Base-by-base conservation (phyloP, 805 yeast genomes). In the Kazachstania viticola region DNA sequence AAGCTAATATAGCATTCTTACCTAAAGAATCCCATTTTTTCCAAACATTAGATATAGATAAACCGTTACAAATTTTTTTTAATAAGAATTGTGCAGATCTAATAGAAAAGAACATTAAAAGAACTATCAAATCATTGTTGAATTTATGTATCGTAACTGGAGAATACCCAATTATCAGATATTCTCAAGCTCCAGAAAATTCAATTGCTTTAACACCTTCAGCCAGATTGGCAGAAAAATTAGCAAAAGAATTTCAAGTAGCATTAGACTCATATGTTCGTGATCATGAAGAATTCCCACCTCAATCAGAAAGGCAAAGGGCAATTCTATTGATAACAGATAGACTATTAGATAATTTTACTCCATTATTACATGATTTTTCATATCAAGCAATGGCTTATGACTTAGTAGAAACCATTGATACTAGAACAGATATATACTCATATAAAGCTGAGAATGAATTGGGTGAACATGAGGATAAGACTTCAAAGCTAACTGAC, bases 341-440 rank as follows among this genome's bases (percentile, higher is more conserved):
- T 55, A 67, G 99, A 39, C 68, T 94, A 2, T 51, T 85, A 51
- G 98, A 93, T 53, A 61, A 79, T 30, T 71, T 72, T 45, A 80
- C 91, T 5, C 95, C 96, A 0, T 52, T 91, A 29, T 57, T 87
- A 33, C 97, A 91, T 54, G 95, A 84, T 51, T 83, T 87, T 56
- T 72, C 79, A 16, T 91, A 87, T 56, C 94, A 88, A 57, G 87
- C 96, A 4, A 76, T 87, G 81, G 79, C 87, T 14, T 78, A 79
- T 60, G 98, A 88, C 54, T 57, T 79, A 17, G 66, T 68, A 2
- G 60, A 59, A 19, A 69, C 61, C 23, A 48, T 58, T n/a, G 60
- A 66, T 27, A 42, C 49, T 44, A 60, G 57, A 54, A 54, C 61
- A 32, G 61, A 67, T 41, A 48, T 49, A n/a, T 78, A 71, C 50